Evolutionary conservation across 116 monocot genomes (phyloP).

Genomic region (Papilionanthe hybrid): DNA sequence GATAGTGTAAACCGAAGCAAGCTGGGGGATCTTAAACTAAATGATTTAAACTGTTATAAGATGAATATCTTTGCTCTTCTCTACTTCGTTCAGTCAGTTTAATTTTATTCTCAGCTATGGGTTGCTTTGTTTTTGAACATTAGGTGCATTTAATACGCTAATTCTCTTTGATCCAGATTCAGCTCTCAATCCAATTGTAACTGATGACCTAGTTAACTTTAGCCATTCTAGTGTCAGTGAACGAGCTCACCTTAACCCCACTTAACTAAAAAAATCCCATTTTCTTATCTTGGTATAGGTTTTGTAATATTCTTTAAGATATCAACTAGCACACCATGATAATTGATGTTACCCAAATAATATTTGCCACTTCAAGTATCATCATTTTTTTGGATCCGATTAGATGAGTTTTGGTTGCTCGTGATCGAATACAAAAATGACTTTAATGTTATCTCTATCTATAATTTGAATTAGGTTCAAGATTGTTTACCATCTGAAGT

Average conservation of each 20-base stretch:
- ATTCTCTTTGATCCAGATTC: not conserved
- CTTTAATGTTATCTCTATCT: not conserved
- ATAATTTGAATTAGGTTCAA: constrained; percentile 1
- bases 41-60: not conserved
- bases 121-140: not conserved
- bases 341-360: not conserved
- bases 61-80: not conserved
- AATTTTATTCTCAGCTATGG: not conserved
- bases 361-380: not conserved
- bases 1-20: not conserved
- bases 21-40: not conserved
- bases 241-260: not conserved
- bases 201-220: not conserved
- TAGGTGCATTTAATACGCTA: not conserved
- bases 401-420: not conserved
- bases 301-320: not conserved
- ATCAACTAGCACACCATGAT: not conserved
- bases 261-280: not conserved
- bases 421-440: not conserved
- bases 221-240: not conserved
- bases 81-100: not conserved
- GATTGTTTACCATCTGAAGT: not conserved
- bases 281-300: not conserved
- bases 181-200: not conserved
- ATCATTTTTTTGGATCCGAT: not conserved